Conservation (phyloP, 192 early-diverging fungal genomes). For the Coemansia sp. region DNA sequence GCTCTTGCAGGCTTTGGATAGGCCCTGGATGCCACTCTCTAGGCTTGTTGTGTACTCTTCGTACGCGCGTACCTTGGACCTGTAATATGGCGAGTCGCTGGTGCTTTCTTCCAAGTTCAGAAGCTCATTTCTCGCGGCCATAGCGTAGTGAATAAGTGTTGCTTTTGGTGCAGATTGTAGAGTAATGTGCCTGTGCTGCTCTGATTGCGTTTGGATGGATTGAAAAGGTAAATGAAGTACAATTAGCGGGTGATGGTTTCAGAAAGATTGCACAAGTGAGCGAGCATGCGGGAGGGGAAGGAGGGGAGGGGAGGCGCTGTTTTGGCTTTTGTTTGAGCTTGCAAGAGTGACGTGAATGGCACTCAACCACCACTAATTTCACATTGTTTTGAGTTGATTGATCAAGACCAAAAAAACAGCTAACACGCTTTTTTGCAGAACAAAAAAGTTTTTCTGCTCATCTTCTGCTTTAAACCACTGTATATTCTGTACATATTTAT, state of each 20-base stretch:
- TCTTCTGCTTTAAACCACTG: no score
- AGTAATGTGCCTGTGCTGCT: neutral
- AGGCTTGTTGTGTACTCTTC: slow-evolving; percentile 42
- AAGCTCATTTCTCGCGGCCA: slow-evolving; percentile 9
- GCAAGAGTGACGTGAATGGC: neutral
- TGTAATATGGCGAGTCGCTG: slow-evolving; percentile 45
- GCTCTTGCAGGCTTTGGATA: slow-evolving; percentile 34
- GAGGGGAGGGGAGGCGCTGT: no score
- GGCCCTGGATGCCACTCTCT: slow-evolving; percentile 32
- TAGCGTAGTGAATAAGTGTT: neutral
- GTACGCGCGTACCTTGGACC: slow-evolving; percentile 30
- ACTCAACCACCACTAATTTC: neutral
- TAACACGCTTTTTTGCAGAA: no score
- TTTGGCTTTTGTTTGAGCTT: neutral
- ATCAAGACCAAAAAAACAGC: no score
- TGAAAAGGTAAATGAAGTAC: no score
- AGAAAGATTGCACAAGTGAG: no score
- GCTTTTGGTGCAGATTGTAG: neutral
- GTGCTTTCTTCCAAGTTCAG: slow-evolving; percentile 39
- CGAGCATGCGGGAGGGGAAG: no score
- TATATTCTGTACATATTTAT: slow-evolving; percentile 1
- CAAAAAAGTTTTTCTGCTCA: neutral
- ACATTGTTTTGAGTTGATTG: neutral
- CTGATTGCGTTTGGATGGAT: no score
- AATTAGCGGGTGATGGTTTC: no score